A percentile compares a stretch with the other conserved stretches of the same genome.
Evolutionary conservation across 192 early-diverging fungal genomes (phyloP).

Genomic region (Coemansia umbellata): DNA sequence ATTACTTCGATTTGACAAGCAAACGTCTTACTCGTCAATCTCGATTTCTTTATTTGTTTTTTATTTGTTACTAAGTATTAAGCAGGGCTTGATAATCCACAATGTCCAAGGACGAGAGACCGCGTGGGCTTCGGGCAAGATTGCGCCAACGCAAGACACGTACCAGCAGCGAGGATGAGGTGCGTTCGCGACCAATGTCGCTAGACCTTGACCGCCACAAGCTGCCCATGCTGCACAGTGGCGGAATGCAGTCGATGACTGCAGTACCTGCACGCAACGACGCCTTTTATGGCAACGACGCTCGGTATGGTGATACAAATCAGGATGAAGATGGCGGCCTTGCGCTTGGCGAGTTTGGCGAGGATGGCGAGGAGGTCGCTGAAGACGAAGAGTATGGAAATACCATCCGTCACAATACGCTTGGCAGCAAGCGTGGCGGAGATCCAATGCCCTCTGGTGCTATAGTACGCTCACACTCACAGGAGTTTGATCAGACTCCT

Average conservation of each 20-base stretch:
- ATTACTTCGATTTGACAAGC: too few relatives aligned
- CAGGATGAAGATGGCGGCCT: constrained; percentile 19
- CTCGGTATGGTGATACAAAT: not conserved
- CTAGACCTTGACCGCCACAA: constrained; percentile 29
- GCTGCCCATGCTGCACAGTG: constrained; percentile 14
- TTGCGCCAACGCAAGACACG: constrained; percentile 42
- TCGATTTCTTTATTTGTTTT: too few relatives aligned
- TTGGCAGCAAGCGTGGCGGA: not conserved
- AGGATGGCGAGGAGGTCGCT: constrained; percentile 29
- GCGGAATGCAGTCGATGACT: constrained; percentile 36
- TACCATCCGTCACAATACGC: not conserved
- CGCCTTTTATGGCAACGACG: not conserved
- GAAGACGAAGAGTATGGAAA: constrained; percentile 25
- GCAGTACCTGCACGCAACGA: constrained; percentile 22
- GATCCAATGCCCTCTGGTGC: constrained; percentile 20
- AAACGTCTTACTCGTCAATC: too few relatives aligned
- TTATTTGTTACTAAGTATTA: too few relatives aligned
- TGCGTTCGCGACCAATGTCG: constrained; percentile 34
- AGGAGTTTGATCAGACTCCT: constrained; percentile 6
- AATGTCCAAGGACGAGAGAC: constrained; percentile 40
- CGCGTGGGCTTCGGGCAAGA: constrained; percentile 41
- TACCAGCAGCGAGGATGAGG: constrained; percentile 43
- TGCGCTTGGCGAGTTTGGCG: constrained; percentile 44
- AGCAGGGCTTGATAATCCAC: too few relatives aligned
- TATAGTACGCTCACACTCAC: constrained; percentile 20